A percentile compares a stretch with the other conserved stretches of the same genome.
Conservation (phyloP, 2,329 filamentous ascomycete genomes). For the Microdochium paspali region DNA sequence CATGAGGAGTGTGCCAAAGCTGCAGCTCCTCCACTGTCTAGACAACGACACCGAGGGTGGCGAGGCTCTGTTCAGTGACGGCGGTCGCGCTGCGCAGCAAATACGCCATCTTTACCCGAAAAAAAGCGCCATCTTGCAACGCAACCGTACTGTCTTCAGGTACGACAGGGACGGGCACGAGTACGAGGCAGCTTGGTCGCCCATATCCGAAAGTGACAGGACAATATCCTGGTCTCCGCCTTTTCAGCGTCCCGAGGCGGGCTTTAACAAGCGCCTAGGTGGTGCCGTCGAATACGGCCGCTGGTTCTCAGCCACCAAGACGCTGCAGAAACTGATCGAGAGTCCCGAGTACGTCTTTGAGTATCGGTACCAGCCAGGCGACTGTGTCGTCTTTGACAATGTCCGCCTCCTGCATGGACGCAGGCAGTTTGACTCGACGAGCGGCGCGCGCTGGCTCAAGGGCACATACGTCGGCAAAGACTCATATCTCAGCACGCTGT, state of each 20-base stretch:
- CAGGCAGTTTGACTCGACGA: conserved; percentile 57
- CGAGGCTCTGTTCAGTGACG: conserved; percentile 78
- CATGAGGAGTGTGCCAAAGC: conserved; percentile 65
- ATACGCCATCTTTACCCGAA: conserved; percentile 15
- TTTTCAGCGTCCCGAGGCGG: conserved; percentile 51
- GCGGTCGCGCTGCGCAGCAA: conserved; percentile 47
- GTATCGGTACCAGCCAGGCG: conserved; percentile 66
- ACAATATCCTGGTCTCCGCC: conserved; percentile 65
- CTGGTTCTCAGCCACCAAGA: conserved; percentile 39
- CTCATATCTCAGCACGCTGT: conserved; percentile 14
- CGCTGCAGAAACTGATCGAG: conserved; percentile 53
- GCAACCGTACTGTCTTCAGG: conserved; percentile 41
- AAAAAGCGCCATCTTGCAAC: conserved; percentile 27
- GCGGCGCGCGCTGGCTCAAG: conserved; percentile 70
- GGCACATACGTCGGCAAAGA: conserved; percentile 65
- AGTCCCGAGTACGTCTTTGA: conserved; percentile 51
- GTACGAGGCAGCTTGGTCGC: conserved; percentile 49
- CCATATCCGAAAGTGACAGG: conserved; percentile 29
- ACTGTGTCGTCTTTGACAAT: conserved; percentile 93
- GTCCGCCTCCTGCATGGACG: conserved; percentile 76
- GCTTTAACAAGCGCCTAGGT: neutral
- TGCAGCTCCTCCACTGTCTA: conserved; percentile 86
- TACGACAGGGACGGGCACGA: conserved; percentile 53
- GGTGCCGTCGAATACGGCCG: conserved; percentile 4
- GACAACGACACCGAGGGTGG: conserved; percentile 72